Evolutionary conservation across 441 rosid genomes (phyloP).

Genomic region (Corymbia citriodora): DNA sequence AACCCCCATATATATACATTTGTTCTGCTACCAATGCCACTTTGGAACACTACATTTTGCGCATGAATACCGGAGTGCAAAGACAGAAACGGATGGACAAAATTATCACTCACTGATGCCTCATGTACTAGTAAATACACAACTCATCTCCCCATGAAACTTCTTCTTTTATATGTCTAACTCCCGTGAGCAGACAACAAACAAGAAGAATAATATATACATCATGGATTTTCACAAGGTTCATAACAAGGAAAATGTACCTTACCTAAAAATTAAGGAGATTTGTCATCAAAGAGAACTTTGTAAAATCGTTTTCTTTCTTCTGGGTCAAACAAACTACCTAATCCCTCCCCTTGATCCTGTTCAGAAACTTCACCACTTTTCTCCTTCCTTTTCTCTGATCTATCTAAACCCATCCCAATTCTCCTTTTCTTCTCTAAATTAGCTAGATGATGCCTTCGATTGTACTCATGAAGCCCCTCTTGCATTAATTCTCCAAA

Average conservation of each 20-base stretch:
- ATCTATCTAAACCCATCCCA: constrained; percentile 27
- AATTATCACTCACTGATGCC: neutral
- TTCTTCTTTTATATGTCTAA: neutral
- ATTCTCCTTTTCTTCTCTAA: constrained; percentile 61
- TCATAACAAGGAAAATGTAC: neutral
- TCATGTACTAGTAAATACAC: neutral
- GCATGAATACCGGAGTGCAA: accelerated
- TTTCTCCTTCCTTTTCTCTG: constrained; percentile 25
- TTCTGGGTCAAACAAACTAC: constrained; percentile 71
- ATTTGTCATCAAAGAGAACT: constrained; percentile 55
- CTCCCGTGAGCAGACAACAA: neutral
- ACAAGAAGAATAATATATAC: neutral
- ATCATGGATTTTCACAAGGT: neutral
- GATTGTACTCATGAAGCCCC: constrained; percentile 74
- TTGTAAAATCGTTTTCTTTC: constrained; percentile 80
- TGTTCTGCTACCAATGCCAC: neutral
- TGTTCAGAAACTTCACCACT: constrained; percentile 34
- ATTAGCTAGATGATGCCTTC: constrained; percentile 42
- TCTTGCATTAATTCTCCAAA: constrained; percentile 90
- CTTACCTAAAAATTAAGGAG: constrained; percentile 4
- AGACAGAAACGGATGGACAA: neutral
- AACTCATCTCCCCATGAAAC: neutral
- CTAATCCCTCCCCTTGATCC: constrained; percentile 32
- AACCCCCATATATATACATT: neutral
- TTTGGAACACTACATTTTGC: neutral